Evolutionary conservation across 1,284 basidiomycete species (phyloP).

Genomic region (Pascua sp.): DNA sequence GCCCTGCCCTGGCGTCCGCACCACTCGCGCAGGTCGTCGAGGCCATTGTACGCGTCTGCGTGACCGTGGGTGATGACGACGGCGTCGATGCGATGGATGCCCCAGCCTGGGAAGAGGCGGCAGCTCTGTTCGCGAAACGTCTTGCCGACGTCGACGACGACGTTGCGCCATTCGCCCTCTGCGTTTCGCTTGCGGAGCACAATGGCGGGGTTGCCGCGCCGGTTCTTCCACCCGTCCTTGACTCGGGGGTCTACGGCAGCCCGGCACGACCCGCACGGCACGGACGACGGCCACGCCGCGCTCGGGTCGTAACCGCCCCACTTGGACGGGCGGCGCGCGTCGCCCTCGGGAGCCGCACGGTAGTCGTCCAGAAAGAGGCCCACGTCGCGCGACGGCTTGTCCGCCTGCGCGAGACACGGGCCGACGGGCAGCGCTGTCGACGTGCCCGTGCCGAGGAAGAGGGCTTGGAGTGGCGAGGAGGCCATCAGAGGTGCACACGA

Average conservation of each 20-base stretch:
- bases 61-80: conserved; percentile 51
- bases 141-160: conserved; percentile 52
- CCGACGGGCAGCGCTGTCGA: conserved; percentile 47
- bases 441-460: conserved; percentile 49
- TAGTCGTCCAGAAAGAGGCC: conserved; percentile 16
- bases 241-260: conserved; percentile 37
- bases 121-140: conserved; percentile 48
- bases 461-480: conserved; percentile 28
- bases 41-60: conserved; percentile 43
- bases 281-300: conserved; percentile 35
- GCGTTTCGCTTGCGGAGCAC: conserved; percentile 25
- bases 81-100: conserved; percentile 48
- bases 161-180: conserved; percentile 35
- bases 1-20: conserved; percentile 37
- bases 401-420: conserved; percentile 35
- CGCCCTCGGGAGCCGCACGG: conserved; percentile 1
- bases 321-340: conserved; percentile 3
- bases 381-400: conserved; percentile 18
- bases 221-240: conserved; percentile 45
- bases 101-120: conserved; percentile 45
- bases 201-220: conserved; percentile 45
- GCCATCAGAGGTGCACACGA: too few relatives aligned
- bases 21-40: conserved; percentile 46
- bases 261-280: conserved; percentile 44
- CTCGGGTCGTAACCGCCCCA: conserved; percentile 28